A percentile compares a stretch with the other conserved stretches of the same genome.
These are phyloP conservation scores for Penicillium longicatenatum DNA, from an alignment of 495 filamentous ascomycete genomes.

Conservation along the genomic window DNA sequence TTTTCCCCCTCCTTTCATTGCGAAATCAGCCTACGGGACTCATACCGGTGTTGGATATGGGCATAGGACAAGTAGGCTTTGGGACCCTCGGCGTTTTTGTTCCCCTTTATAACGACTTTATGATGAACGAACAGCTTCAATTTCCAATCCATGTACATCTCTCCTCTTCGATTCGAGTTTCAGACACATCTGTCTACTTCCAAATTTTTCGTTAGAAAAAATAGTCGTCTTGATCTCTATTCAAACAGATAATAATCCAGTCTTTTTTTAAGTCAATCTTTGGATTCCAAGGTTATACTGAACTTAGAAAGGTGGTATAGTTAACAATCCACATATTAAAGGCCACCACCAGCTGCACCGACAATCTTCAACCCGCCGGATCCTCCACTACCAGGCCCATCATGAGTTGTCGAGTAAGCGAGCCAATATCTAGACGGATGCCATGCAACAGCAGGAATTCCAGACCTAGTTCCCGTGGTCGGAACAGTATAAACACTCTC, in stretches of 20 bases:
- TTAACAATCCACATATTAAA: slow-evolving; percentile 13
- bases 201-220: neutral
- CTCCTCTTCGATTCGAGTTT: slow-evolving; percentile 8
- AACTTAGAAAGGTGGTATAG: neutral
- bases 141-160: slow-evolving; percentile 3
- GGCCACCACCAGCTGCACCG: slow-evolving; percentile 55
- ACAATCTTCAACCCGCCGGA: slow-evolving; percentile 80
- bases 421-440: slow-evolving; percentile 87
- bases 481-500: slow-evolving; percentile 82
- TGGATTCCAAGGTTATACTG: too few species aligned
- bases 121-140: slow-evolving; percentile 16
- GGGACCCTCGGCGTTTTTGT: neutral
- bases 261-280: too few species aligned
- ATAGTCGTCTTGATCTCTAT: neutral
- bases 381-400: slow-evolving; percentile 70
- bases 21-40: neutral
- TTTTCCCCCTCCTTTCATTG: neutral
- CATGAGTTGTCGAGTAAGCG: slow-evolving; percentile 82
- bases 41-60: neutral
- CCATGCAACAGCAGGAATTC: slow-evolving; percentile 75
- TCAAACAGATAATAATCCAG: neutral
- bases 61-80: neutral
- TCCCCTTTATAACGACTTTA: slow-evolving; percentile 14
- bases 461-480: slow-evolving; percentile 53
- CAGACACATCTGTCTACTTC: neutral